Percentiles rank a stretch among this genome's conserved stretches.
Evolutionary conservation across 768 basidiomycete genomes (phyloP).

Genomic region (Fibroporia radiculosa): DNA sequence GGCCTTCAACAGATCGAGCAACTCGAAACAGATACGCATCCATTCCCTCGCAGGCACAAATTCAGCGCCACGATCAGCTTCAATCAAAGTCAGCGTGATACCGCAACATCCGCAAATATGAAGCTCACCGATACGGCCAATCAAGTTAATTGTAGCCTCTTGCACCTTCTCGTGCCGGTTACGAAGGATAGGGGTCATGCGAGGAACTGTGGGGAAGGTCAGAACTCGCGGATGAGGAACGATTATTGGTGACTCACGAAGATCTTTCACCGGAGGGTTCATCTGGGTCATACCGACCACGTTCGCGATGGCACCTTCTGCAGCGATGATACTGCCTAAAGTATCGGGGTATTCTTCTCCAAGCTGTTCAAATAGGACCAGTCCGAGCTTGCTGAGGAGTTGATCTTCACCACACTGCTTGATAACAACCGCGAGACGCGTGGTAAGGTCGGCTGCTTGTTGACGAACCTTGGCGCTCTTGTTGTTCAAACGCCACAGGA

Average conservation of each 20-base stretch:
- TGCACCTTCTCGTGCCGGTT: constrained; percentile 99
- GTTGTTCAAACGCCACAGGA: constrained; percentile 99
- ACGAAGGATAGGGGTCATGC: constrained; percentile 99
- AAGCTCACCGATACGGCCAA: constrained; percentile 79
- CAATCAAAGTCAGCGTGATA: constrained; percentile 1
- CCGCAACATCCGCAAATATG: not conserved
- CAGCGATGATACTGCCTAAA: constrained; percentile 97
- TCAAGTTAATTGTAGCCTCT: constrained; percentile 98
- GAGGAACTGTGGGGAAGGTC: constrained; percentile 57
- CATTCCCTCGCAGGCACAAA: constrained; percentile 98
- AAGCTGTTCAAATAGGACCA: constrained; percentile 96
- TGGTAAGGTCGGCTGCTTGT: constrained; percentile 97
- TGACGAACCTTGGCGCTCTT: constrained; percentile 99
- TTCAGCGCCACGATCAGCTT: constrained; percentile 97
- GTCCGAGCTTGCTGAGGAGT: constrained; percentile 88
- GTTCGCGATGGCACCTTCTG: constrained; percentile 97
- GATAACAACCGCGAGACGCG: constrained; percentile 94
- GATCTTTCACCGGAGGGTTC: constrained; percentile 99
- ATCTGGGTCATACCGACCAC: constrained; percentile 99
- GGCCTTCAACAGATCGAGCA: constrained; percentile 93
- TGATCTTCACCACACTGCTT: constrained; percentile 98
- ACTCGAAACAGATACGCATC: constrained; percentile 99
- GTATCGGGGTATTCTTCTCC: constrained; percentile 99
- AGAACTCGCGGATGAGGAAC: not conserved
- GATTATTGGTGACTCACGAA: constrained; percentile 55